Conservation (phyloP, 768 basidiomycete species). For the Gautieria morchelliformis region DNA sequence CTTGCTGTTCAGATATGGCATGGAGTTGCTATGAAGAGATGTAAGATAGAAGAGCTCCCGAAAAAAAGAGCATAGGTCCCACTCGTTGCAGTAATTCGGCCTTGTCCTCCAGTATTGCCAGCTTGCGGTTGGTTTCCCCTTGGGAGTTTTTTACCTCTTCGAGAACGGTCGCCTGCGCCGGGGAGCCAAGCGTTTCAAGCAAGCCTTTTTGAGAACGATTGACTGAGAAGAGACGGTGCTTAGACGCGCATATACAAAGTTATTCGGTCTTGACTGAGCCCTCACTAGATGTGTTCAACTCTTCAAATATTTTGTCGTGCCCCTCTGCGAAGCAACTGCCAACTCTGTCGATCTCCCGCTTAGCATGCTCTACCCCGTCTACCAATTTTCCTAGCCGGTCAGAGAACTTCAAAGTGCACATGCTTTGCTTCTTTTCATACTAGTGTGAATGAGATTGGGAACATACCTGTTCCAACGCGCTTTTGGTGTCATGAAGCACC, state of each 20-base stretch:
- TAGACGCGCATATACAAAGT: not conserved
- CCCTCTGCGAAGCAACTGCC: not conserved
- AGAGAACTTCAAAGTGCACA: not conserved
- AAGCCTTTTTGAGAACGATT: constrained; percentile 6
- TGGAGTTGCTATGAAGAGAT: constrained; percentile 27
- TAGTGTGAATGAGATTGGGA: not conserved
- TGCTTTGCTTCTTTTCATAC: not conserved
- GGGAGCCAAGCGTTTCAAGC: constrained; percentile 1
- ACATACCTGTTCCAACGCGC: constrained; percentile 7
- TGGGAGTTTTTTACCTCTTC: constrained; percentile 1
- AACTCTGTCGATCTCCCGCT: constrained; percentile 2
- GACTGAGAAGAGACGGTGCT: not conserved
- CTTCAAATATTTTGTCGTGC: constrained; percentile 4
- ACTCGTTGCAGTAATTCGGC: constrained; percentile 1
- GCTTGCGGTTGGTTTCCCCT: not conserved
- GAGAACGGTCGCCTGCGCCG: constrained; percentile 1
- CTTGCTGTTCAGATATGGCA: constrained; percentile 54
- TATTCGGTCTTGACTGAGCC: not conserved
- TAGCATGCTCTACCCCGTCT: not conserved
- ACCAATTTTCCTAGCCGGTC: constrained; percentile 2
- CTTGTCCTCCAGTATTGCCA: not conserved
- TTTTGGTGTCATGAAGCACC: constrained; percentile 7
- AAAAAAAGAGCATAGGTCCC: not conserved
- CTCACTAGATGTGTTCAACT: constrained; percentile 1
- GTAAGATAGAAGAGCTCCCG: not conserved